Base-by-base conservation (phyloP, 1,284 basidiomycete species). In the Tausonia pullulans region DNA sequence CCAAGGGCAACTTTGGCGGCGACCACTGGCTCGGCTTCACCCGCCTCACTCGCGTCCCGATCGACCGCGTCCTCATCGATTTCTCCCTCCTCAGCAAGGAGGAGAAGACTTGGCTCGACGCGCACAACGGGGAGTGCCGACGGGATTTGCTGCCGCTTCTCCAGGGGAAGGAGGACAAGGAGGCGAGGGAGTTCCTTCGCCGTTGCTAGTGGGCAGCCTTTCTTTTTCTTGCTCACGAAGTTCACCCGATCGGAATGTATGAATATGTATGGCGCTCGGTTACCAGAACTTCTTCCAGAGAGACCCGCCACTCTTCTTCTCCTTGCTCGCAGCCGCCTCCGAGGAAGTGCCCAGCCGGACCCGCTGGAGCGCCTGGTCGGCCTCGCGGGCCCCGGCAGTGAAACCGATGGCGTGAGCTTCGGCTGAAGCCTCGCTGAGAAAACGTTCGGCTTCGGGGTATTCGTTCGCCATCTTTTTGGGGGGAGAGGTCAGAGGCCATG, bases 1-100 rank as follows among this genome's bases (percentile, higher is more conserved):
- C 0, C 1, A 40, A 53, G 13, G 16, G 40, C 4, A 10, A 44
- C 41, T 40, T 41, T 9, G 14, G 43, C 43, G 27, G 27, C 27
- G 27, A 27, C 27, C 27, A 27, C 27, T 45, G 45, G 46, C 41
- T 61, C 48, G 49, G 39, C 27, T 61, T 39, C 27, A 10, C 9
- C 4, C 43, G 41, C n/a, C 56, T 52, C 39, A 46, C 57, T 16
- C 56, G 57, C 14, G 63, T 60, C 4, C 95, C 96, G 0, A 96
- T 98, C 72, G 89, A 95, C 77, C 90, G 88, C 3, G 83, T 84
- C 69, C 87, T 98, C 82, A 85, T 98, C 63, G 89, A 93, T 72
- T 84, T 87, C 64, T 79, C 76, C 52, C 84, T 98, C 81, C 81
- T 98, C 68, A 85, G 85, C 10, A 87, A 86, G 71, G 86, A 87